phyloP scores from a whole-genome alignment of 2,329 filamentous ascomycete species.

The Coniochaeta sp. region DNA sequence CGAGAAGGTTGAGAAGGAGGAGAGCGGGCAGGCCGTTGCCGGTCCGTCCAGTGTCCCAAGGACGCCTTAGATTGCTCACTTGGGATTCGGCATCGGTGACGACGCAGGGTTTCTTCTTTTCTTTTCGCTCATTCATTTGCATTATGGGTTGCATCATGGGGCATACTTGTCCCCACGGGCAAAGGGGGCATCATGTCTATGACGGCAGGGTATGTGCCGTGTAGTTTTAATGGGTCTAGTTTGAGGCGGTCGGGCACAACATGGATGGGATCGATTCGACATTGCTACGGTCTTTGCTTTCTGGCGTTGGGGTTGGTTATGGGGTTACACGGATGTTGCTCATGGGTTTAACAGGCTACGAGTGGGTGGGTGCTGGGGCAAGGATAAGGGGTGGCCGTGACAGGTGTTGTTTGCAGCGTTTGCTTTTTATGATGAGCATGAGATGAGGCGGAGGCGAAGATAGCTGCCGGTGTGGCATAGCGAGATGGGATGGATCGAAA shows the following conservation, averaged over 20 bases:
- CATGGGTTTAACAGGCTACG: neutral
- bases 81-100: too few relatives aligned
- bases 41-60: neutral
- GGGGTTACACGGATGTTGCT: neutral
- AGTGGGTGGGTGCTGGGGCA: neutral
- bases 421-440: neutral
- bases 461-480: neutral
- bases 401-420: neutral
- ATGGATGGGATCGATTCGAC: neutral
- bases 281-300: neutral
- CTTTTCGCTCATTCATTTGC: neutral
- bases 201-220: neutral
- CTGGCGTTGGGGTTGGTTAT: neutral
- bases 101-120: too few relatives aligned
- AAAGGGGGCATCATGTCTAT: neutral
- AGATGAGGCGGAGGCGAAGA: neutral
- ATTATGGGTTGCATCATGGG: neutral
- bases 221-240: neutral
- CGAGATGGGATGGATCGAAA: neutral
- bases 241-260: neutral
- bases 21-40: constrained; percentile 4
- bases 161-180: neutral
- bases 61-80: neutral
- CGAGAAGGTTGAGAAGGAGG: constrained; percentile 43
- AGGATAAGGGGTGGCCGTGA: neutral